Conservation (phyloP, 2,329 filamentous ascomycete species). For the Apiospora phragmitis region DNA sequence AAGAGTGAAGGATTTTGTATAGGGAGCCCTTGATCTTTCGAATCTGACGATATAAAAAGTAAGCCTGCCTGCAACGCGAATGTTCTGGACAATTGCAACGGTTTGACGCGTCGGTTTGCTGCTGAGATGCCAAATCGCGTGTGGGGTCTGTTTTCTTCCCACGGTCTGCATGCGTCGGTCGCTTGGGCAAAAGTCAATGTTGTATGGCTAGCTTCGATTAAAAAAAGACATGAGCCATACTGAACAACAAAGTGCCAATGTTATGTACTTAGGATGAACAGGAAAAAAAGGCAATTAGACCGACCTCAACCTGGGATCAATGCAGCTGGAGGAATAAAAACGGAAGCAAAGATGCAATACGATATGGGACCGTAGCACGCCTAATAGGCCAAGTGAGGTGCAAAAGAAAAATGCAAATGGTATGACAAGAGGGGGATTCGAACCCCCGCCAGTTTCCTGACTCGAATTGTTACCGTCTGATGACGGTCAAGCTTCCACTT, state of each 20-base stretch:
- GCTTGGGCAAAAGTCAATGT: neutral
- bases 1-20: neutral
- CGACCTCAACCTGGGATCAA: neutral
- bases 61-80: neutral
- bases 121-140: neutral
- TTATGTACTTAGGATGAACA: neutral
- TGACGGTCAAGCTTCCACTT: neutral
- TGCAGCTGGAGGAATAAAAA: neutral
- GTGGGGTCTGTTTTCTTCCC: neutral
- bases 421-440: constrained; percentile 8
- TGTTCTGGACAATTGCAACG: neutral
- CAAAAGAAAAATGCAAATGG: neutral
- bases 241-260: neutral
- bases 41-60: neutral
- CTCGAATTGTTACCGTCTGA: constrained; percentile 7
- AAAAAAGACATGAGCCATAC: neutral
- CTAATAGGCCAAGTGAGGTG: neutral
- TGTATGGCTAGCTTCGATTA: neutral
- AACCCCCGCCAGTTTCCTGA: constrained; percentile 8
- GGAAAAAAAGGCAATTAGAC: neutral
- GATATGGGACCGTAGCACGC: neutral
- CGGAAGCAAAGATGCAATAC: neutral
- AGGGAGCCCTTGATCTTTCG: neutral
- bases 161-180: neutral
- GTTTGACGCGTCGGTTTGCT: neutral